A percentile compares a stretch with the other conserved stretches of the same genome.
Evolutionary conservation across 2,329 filamentous ascomycete species (phyloP).

Genomic region (Colletotrichum orchidophilum): DNA sequence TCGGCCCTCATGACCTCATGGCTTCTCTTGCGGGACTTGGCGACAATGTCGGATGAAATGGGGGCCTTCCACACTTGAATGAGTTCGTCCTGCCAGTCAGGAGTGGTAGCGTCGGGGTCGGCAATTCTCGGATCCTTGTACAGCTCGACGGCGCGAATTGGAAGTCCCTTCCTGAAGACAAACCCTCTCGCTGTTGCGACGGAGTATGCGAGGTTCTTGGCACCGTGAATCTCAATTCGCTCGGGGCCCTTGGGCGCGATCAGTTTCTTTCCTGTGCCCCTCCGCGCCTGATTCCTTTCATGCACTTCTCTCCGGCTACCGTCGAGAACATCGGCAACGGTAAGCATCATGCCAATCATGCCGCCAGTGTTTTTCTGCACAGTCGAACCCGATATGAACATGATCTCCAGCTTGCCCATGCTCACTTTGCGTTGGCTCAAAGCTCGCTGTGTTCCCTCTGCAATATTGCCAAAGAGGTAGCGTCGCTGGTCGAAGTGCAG

Average conservation of each 20-base stretch:
- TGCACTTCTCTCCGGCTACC: conserved; percentile 53
- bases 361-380: conserved; percentile 84
- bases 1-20: conserved; percentile 35
- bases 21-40: conserved; percentile 45
- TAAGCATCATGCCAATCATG: conserved; percentile 85
- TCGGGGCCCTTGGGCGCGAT: conserved; percentile 33
- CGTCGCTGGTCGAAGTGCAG: conserved; percentile 84
- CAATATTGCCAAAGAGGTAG: conserved; percentile 85
- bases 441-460: conserved; percentile 86
- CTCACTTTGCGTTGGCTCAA: conserved; percentile 73
- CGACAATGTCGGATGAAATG: conserved; percentile 49
- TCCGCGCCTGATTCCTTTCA: conserved; percentile 51
- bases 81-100: conserved; percentile 79
- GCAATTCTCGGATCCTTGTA: conserved; percentile 51
- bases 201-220: conserved; percentile 80
- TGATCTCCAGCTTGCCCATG: conserved; percentile 73
- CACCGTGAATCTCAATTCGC: conserved; percentile 70
- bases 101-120: conserved; percentile 57
- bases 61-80: conserved; percentile 89
- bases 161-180: conserved; percentile 85
- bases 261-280: conserved; percentile 47
- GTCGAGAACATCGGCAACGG: conserved; percentile 75
- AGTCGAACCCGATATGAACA: conserved; percentile 84
- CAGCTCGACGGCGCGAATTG: conserved; percentile 77
- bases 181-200: conserved; percentile 87